Conservation (phyloP, 2,329 filamentous ascomycete genomes). For the Nakataea oryzae region DNA sequence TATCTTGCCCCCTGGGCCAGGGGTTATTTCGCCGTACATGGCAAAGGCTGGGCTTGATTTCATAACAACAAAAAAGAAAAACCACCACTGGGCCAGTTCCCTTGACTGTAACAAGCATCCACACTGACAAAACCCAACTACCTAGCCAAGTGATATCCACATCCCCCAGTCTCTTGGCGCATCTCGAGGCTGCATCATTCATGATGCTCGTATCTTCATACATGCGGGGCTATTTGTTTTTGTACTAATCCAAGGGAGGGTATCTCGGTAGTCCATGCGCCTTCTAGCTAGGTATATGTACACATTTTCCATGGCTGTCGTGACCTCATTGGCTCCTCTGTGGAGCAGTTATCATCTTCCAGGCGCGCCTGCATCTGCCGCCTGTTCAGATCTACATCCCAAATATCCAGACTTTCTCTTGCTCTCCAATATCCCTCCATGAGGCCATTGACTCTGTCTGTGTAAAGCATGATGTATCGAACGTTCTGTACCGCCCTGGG, state of each 20-base stretch:
- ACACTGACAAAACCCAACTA: too few species aligned
- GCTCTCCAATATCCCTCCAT: neutral
- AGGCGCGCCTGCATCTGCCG: neutral
- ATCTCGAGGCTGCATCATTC: neutral
- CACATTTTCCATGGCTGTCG: neutral
- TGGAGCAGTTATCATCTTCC: neutral
- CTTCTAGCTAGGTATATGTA: neutral
- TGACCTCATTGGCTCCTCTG: neutral
- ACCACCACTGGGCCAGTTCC: too few species aligned
- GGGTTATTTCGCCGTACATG: too few species aligned
- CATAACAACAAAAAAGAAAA: too few species aligned
- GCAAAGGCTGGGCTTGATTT: too few species aligned
- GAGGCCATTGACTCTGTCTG: neutral
- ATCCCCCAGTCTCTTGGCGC: too few species aligned
- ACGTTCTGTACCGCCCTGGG: neutral
- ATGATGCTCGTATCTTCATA: neutral
- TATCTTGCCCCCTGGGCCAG: too few species aligned
- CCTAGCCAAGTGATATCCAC: too few species aligned
- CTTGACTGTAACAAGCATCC: too few species aligned
- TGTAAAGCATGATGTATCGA: neutral
- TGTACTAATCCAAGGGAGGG: neutral
- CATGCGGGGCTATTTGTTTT: neutral
- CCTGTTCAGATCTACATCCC: neutral
- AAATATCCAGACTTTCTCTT: neutral
- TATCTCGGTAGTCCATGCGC: neutral